Evolutionary conservation across 345 rosid genomes (phyloP), one percentile per base, ranked within the genome.

Genomic region (Turnera subulata): DNA sequence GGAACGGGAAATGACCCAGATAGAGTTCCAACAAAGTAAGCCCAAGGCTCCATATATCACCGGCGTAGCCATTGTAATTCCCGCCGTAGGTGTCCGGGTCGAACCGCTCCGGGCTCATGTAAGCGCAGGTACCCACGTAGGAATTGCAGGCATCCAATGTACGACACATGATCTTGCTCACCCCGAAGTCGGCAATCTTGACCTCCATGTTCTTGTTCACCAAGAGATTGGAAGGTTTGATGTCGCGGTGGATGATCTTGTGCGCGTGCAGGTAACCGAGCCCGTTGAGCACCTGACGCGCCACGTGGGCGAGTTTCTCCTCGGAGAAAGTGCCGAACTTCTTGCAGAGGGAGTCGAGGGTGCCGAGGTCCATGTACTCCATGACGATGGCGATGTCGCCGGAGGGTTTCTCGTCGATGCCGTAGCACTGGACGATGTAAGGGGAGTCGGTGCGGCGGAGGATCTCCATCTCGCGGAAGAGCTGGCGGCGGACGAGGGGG

Each of bases 91-190:
- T 46, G 7, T 80, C 96, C 0, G 98, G 88, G 39, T 91, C 94
- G 42, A 91, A 88, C 32, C 96, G 64, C 62, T 91, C 98, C 0
- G 96, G 98, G 21, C 96, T 88, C 97, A 91, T 91, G 60, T 91
- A 91, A 21, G 97, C 97, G 50, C 89, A 85, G 5, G 97, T 91
- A 0, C 97, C 97, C 2, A 91, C 94, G 32, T 88, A 91, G 14
- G 96, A 91, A 21, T 85, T 88, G 32, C 98, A 86, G 4, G 90
- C 70, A 49, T 91, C 92, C 11, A 88, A 59, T 1, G 85, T 77
- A 10, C 90, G 74, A 26, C 69, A 56, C 83, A 88, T 79, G 62
- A 91, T 78, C 38, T 84, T 91, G 55, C 96, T 81, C 0, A 88
- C 96, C 0, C 98, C 96, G 42, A 91, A 91, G 55, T 91, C 98